These are phyloP conservation scores for Paramecium pentaurelia DNA, from an alignment of 73 alveolate genomes.

Conservation along the genomic window DNA sequence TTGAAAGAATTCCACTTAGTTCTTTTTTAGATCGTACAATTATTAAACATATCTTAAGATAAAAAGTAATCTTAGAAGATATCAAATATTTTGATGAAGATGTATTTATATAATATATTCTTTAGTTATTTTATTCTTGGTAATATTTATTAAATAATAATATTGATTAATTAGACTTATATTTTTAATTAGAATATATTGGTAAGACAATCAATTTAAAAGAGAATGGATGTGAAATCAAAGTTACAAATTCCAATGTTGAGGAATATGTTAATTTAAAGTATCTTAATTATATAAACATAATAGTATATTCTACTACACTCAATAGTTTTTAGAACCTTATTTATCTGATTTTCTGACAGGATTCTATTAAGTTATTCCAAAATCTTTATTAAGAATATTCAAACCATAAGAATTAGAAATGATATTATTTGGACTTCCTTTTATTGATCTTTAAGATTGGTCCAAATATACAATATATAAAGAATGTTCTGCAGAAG, in stretches of 20 bases:
- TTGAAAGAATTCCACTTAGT: slow-evolving; percentile 86
- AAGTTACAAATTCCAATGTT: slow-evolving; percentile 26
- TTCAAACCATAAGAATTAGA: slow-evolving; percentile 87
- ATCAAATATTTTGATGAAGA: slow-evolving; percentile 70
- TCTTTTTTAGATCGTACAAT: slow-evolving; percentile 79
- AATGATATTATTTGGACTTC: slow-evolving; percentile 84
- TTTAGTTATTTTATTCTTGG: slow-evolving; percentile 53
- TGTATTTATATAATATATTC: slow-evolving; percentile 2
- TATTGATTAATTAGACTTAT: slow-evolving; percentile 7
- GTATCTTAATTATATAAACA: not conserved
- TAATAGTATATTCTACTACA: slow-evolving; percentile 58
- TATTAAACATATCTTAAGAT: slow-evolving; percentile 77
- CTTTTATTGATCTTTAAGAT: slow-evolving; percentile 86
- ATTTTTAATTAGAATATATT: slow-evolving; percentile 57
- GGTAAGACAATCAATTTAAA: slow-evolving; percentile 63
- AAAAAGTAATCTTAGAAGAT: slow-evolving; percentile 71
- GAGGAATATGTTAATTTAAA: slow-evolving; percentile 31
- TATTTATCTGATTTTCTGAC: slow-evolving; percentile 68
- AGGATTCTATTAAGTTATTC: slow-evolving; percentile 85
- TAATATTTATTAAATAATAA: not conserved
- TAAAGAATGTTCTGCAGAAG: slow-evolving; percentile 73
- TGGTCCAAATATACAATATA: slow-evolving; percentile 86
- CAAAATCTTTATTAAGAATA: slow-evolving; percentile 71
- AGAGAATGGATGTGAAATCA: slow-evolving; percentile 68
- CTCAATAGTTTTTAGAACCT: slow-evolving; percentile 21